Percentiles rank a stretch among this genome's conserved stretches.
Evolutionary conservation across 495 filamentous ascomycete species (phyloP).

Genomic region (Chaetomidium leptoderma): DNA sequence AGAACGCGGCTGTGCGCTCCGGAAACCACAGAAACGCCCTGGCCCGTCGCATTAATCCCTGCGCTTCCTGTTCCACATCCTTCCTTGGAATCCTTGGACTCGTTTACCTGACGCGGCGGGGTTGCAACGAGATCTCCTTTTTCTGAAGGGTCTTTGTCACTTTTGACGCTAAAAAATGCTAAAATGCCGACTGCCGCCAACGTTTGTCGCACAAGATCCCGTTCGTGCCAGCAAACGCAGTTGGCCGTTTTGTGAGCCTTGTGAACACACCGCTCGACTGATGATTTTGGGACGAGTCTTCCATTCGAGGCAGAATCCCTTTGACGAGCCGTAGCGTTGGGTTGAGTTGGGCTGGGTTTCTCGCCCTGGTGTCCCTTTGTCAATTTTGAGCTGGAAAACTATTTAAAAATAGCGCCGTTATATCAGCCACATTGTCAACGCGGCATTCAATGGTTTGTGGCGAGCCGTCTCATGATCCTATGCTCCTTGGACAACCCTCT

Average conservation of each 20-base stretch:
- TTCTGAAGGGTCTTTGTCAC: neutral
- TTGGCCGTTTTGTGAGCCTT: too few species aligned
- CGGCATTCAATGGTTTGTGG: too few species aligned
- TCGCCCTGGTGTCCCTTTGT: neutral
- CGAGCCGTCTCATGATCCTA: too few species aligned
- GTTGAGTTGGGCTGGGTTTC: too few species aligned
- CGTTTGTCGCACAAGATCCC: neutral
- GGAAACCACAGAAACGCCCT: slow-evolving; percentile 20
- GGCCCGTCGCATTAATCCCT: neutral
- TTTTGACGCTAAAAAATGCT: too few species aligned
- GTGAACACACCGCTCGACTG: too few species aligned
- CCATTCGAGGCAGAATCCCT: neutral
- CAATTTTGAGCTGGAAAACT: neutral
- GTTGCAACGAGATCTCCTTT: slow-evolving; percentile 2
- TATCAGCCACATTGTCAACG: neutral
- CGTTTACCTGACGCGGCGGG: neutral
- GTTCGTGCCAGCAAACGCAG: too few species aligned
- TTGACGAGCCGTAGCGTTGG: neutral
- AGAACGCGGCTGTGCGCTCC: slow-evolving; percentile 15
- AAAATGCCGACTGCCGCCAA: neutral
- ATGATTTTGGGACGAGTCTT: neutral
- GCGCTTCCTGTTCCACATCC: neutral
- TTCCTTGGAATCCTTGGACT: neutral
- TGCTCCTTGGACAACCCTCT: neutral
- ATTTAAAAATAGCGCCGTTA: neutral